These are phyloP conservation scores for Lablab purpureus DNA, from an alignment of 306 rosid species.

Conservation along the genomic window DNA sequence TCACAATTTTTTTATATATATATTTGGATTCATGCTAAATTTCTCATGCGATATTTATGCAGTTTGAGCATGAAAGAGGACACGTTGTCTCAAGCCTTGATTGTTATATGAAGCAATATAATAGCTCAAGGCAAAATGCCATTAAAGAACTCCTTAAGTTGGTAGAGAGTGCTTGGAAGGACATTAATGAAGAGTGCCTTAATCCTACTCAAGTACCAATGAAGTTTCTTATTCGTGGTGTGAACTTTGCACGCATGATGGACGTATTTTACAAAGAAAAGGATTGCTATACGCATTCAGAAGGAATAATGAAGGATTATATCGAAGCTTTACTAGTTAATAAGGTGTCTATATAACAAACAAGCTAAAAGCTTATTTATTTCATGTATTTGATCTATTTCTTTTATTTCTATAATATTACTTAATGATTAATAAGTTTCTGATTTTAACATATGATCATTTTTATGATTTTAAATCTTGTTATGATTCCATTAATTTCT, in stretches of 20 bases:
- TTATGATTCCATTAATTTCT: too few relatives aligned
- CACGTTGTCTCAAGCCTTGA: conserved; percentile 39
- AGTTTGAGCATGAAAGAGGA: conserved; percentile 31
- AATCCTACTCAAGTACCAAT: not conserved
- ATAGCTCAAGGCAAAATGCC: conserved; percentile 2
- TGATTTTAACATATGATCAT: too few relatives aligned
- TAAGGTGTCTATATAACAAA: not conserved
- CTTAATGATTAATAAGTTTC: too few relatives aligned
- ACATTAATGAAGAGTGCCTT: conserved; percentile 17
- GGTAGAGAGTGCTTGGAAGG: conserved; percentile 33
- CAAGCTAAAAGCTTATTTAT: not conserved
- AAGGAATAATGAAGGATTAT: not conserved
- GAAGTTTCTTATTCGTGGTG: not conserved
- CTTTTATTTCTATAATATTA: not conserved
- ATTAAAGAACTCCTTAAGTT: not conserved
- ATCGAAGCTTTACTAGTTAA: not conserved
- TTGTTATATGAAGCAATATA: conserved; percentile 34
- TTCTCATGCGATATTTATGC: not conserved
- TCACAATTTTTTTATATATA: too few relatives aligned
- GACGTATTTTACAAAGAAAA: conserved; percentile 26
- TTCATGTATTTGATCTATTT: not conserved
- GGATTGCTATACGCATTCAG: conserved; percentile 25
- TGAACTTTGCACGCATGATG: conserved; percentile 20
- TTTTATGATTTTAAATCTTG: too few relatives aligned
- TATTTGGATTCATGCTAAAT: not conserved